These are phyloP conservation scores for Ascochyta pisi DNA, from an alignment of 2,329 filamentous ascomycete genomes.

Conservation along the genomic window DNA sequence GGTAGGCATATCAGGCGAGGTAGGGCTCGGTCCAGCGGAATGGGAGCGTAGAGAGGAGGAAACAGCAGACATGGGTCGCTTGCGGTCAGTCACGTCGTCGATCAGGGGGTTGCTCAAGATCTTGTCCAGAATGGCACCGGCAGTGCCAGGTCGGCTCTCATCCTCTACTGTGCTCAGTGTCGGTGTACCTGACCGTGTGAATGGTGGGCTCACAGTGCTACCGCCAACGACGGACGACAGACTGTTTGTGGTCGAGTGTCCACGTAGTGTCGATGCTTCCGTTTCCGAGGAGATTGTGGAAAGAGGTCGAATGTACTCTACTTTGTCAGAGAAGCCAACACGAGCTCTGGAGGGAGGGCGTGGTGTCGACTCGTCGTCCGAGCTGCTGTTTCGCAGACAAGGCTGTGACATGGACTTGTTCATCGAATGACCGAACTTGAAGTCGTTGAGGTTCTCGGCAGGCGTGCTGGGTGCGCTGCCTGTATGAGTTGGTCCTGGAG, in stretches of 20 bases:
- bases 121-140: conserved; percentile 70
- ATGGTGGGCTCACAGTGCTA: conserved; percentile 57
- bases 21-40: conserved; percentile 29
- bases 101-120: conserved; percentile 34
- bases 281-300: conserved; percentile 87
- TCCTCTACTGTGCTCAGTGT: conserved; percentile 52
- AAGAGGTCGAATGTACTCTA: conserved; percentile 83
- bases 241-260: conserved; percentile 78
- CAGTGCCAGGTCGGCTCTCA: conserved; percentile 68
- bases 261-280: conserved; percentile 73
- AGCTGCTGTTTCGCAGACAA: conserved; percentile 36
- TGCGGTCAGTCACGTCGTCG: conserved; percentile 35
- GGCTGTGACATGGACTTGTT: conserved; percentile 52
- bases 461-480: conserved; percentile 72
- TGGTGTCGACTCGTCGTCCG: conserved; percentile 39
- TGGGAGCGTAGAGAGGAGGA: conserved; percentile 27
- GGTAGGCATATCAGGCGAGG: conserved; percentile 19
- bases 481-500: conserved; percentile 60
- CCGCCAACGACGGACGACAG: conserved; percentile 77
- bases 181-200: conserved; percentile 51
- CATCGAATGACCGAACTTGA: conserved; percentile 43
- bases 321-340: conserved; percentile 83
- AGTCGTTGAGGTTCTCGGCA: conserved; percentile 54
- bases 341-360: conserved; percentile 62
- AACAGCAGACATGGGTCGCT: conserved; percentile 48